phyloP scores from a whole-genome alignment of 2,329 filamentous ascomycete species.

The Penicillium hordei region DNA sequence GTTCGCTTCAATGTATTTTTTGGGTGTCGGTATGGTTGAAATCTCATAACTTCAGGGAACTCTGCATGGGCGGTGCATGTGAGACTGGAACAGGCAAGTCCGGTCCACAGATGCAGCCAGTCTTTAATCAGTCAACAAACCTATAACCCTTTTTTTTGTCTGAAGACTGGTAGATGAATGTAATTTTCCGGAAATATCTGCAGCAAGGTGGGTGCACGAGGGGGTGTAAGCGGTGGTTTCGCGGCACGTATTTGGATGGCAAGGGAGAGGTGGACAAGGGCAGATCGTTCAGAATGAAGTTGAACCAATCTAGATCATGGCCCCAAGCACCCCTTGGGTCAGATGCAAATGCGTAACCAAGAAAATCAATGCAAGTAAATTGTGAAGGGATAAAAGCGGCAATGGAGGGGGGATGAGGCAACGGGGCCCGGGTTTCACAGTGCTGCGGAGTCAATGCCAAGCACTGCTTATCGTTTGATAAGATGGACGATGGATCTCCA shows the following conservation, averaged over 20 bases:
- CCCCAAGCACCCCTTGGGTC: conserved; percentile 2
- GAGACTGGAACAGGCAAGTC: conserved; percentile 10
- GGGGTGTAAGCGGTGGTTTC: conserved; percentile 2
- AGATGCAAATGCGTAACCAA: conserved; percentile 4
- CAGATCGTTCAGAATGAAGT: conserved; percentile 1
- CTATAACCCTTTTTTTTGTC: background rate
- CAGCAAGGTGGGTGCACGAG: conserved; percentile 2
- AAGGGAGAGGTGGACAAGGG: conserved; percentile 5
- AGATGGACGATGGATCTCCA: conserved; percentile 11
- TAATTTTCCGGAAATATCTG: background rate
- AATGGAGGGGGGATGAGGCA: conserved; percentile 26
- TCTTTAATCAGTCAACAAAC: background rate
- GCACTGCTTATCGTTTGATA: conserved; percentile 25
- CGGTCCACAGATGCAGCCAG: conserved; percentile 8
- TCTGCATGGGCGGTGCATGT: conserved; percentile 18
- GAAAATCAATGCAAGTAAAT: conserved; percentile 14
- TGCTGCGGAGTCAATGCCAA: conserved; percentile 25
- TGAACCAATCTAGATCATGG: conserved; percentile 6
- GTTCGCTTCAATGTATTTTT: conserved; percentile 14
- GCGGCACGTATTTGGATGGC: background rate
- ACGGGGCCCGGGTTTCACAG: conserved; percentile 22
- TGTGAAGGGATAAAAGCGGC: conserved; percentile 18
- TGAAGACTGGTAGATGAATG: background rate
- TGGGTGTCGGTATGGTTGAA: conserved; percentile 16
- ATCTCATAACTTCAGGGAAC: conserved; percentile 22